phyloP scores from a whole-genome alignment of 2,329 filamentous ascomycete species.

The Aspergillus candidus region DNA sequence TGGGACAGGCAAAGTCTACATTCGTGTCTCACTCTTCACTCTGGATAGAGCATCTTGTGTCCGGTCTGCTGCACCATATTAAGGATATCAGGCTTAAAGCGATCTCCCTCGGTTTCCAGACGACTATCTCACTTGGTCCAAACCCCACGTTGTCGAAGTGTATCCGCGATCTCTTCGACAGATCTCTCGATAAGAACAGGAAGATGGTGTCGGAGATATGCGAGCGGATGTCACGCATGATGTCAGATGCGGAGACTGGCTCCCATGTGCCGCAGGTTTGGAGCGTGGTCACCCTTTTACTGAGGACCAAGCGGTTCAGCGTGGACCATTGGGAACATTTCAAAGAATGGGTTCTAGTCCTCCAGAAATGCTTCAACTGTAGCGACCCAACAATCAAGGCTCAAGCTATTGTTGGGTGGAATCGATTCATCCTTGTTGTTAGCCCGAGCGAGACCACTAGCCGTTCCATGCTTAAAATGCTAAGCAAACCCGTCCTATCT shows the following conservation, averaged over 20 bases:
- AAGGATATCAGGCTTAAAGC: conserved; percentile 71
- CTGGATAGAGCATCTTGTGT: conserved; percentile 79
- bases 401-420: conserved; percentile 81
- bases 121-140: conserved; percentile 62
- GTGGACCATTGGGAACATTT: conserved; percentile 65
- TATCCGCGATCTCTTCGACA: conserved; percentile 50
- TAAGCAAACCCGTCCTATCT: conserved; percentile 62
- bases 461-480: conserved; percentile 53
- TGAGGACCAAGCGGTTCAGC: conserved; percentile 57
- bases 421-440: conserved; percentile 70
- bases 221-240: conserved; percentile 61
- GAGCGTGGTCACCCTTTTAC: conserved; percentile 72
- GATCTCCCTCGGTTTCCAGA: conserved; percentile 66
- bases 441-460: conserved; percentile 56
- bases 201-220: conserved; percentile 66
- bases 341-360: conserved; percentile 66
- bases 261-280: conserved; percentile 77
- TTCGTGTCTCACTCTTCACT: conserved; percentile 65
- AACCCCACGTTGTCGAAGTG: conserved; percentile 63
- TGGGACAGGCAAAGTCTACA: conserved; percentile 62
- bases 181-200: conserved; percentile 46
- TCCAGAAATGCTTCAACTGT: conserved; percentile 79
- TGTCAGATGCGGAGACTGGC: conserved; percentile 53
- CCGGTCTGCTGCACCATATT: conserved; percentile 70
- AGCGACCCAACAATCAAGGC: conserved; percentile 63